phyloP scores from a whole-genome alignment of 257 asterid species.

The Eustoma russellianum region DNA sequence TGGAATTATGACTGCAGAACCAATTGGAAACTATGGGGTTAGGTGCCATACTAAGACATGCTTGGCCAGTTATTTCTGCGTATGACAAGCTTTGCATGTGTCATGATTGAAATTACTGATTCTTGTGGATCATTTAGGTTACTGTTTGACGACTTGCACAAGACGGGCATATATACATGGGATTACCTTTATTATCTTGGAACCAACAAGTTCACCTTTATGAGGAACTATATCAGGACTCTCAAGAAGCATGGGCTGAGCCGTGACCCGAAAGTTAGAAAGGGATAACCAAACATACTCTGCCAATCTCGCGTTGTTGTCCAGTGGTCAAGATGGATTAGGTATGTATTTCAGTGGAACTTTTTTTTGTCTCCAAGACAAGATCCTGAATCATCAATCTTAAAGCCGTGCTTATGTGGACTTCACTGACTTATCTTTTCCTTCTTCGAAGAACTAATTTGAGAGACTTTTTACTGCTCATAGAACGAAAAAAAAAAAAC shows the following conservation, averaged over 20 bases:
- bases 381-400: background rate
- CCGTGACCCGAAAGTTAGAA: slow-evolving; percentile 59
- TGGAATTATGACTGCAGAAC: slow-evolving; percentile 82
- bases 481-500: no score
- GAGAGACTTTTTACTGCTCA: no score
- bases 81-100: slow-evolving; percentile 1
- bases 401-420: no score
- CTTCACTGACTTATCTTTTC: no score
- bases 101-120: slow-evolving; percentile 1
- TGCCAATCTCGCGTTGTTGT: background rate
- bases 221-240: slow-evolving; percentile 59
- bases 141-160: slow-evolving; percentile 76
- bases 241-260: slow-evolving; percentile 69
- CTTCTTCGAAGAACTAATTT: no score
- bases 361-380: background rate
- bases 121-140: slow-evolving; percentile 32
- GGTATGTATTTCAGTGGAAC: background rate
- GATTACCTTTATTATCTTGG: slow-evolving; percentile 76
- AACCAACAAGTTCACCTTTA: slow-evolving; percentile 57
- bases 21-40: slow-evolving; percentile 87
- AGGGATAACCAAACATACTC: slow-evolving; percentile 17
- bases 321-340: background rate
- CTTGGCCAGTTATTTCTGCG: background rate
- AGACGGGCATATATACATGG: slow-evolving; percentile 89
- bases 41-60: slow-evolving; percentile 33